phyloP scores from a whole-genome alignment of 768 basidiomycete genomes.

The Agrocybe pediades region DNA sequence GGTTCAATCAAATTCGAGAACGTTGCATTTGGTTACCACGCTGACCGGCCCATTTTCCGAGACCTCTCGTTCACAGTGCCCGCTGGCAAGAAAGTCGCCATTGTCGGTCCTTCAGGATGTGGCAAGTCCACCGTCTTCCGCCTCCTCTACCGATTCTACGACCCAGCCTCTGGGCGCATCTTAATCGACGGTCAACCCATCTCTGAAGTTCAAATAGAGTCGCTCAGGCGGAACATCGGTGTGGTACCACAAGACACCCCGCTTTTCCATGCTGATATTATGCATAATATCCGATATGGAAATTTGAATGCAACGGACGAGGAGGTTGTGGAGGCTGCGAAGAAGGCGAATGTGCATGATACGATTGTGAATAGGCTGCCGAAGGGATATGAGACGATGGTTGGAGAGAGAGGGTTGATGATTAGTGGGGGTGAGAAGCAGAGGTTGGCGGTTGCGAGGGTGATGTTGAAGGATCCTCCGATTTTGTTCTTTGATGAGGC shows the following conservation, averaged over 20 bases:
- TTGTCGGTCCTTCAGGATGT: constrained; percentile 96
- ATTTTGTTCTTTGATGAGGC: constrained; percentile 99
- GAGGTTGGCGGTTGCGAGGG: constrained; percentile 89
- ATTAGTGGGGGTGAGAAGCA: constrained; percentile 99
- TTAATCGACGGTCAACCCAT: constrained; percentile 89
- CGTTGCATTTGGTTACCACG: constrained; percentile 89
- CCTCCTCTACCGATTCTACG: constrained; percentile 93
- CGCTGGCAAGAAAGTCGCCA: constrained; percentile 94
- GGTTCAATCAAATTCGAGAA: constrained; percentile 94
- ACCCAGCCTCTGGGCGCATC: constrained; percentile 80
- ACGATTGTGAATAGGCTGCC: constrained; percentile 81
- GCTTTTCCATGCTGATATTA: constrained; percentile 91
- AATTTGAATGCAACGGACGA: constrained; percentile 85
- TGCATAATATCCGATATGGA: constrained; percentile 96
- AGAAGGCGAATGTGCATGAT: constrained; percentile 85
- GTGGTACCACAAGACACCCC: constrained; percentile 99
- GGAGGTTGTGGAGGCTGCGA: constrained; percentile 82
- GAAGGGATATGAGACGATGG: constrained; percentile 85
- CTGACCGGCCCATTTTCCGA: constrained; percentile 89
- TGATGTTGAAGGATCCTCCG: constrained; percentile 91
- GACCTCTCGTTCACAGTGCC: constrained; percentile 89
- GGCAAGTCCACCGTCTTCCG: constrained; percentile 98
- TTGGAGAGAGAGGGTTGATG: constrained; percentile 97
- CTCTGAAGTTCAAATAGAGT: constrained; percentile 65
- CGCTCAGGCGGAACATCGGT: constrained; percentile 76